These are phyloP conservation scores for Neolentinus lepideus DNA, from an alignment of 1,284 basidiomycete genomes.

Conservation along the genomic window DNA sequence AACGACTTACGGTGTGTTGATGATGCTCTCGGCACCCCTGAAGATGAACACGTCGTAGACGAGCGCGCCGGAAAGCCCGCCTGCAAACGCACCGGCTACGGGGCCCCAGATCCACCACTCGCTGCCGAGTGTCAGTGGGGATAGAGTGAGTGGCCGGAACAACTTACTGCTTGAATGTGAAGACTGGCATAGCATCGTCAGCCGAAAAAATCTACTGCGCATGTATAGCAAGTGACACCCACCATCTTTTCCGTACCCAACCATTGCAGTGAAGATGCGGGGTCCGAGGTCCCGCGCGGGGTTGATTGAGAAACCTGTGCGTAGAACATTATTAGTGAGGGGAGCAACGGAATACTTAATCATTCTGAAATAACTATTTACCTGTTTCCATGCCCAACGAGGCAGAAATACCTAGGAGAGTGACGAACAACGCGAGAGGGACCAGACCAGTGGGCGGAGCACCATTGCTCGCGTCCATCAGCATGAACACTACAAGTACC, in stretches of 20 bases:
- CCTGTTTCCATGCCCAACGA: constrained; percentile 32
- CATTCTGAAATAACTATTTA: neutral
- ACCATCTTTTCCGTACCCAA: constrained; percentile 29
- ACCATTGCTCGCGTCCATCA: constrained; percentile 25
- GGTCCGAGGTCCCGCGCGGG: constrained; percentile 47
- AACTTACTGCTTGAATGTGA: constrained; percentile 29
- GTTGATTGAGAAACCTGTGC: constrained; percentile 31
- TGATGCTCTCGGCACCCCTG: constrained; percentile 21
- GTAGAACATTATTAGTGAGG: too few species aligned
- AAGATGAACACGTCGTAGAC: constrained; percentile 31
- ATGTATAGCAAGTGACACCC: constrained; percentile 19
- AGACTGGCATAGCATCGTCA: constrained; percentile 21
- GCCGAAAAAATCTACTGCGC: constrained; percentile 16
- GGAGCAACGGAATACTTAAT: too few species aligned
- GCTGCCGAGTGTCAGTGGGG: constrained; percentile 8
- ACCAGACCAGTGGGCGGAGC: constrained; percentile 27
- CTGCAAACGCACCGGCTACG: constrained; percentile 26
- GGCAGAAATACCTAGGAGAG: constrained; percentile 29
- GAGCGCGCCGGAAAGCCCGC: constrained; percentile 25
- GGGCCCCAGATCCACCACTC: constrained; percentile 48
- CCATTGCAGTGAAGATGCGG: constrained; percentile 36
- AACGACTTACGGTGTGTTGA: constrained; percentile 18
- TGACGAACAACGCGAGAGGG: constrained; percentile 31
- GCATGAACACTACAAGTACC: constrained; percentile 23
- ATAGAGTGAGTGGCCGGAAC: neutral